Evolutionary conservation across 495 filamentous ascomycete species (phyloP).

Genomic region (Apiosordaria backusii): DNA sequence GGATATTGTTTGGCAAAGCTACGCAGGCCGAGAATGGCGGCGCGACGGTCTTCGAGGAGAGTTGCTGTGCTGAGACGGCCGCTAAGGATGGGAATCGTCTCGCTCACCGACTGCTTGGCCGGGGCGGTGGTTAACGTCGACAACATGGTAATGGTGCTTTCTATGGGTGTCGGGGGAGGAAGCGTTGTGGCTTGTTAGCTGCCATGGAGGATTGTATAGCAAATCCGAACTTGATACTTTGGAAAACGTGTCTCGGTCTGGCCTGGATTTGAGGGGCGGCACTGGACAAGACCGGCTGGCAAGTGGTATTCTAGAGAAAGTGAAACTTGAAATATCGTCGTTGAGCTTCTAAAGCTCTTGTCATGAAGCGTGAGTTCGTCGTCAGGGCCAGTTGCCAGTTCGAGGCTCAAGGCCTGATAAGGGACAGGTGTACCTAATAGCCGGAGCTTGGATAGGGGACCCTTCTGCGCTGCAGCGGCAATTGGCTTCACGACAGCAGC

Average conservation of each 20-base stretch:
- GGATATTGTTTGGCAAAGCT: conserved; percentile 96
- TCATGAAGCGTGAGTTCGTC: too few relatives aligned
- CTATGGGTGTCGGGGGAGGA: conserved; percentile 1
- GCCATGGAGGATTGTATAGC: conserved; percentile 21
- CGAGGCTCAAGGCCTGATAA: background rate
- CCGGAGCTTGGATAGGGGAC: background rate
- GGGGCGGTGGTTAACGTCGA: conserved; percentile 80
- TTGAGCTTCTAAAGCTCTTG: background rate
- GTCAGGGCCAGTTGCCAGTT: background rate
- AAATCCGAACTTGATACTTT: background rate
- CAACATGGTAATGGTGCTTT: conserved; percentile 61
- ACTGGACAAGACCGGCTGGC: background rate
- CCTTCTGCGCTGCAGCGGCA: background rate
- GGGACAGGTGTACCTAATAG: conserved; percentile 10
- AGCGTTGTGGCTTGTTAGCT: conserved; percentile 9
- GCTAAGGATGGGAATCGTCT: conserved; percentile 86
- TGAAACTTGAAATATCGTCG: background rate
- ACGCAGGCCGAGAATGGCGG: conserved; percentile 85
- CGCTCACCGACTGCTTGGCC: conserved; percentile 91
- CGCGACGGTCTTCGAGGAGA: conserved; percentile 87
- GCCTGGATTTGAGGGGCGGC: background rate
- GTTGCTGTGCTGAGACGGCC: conserved; percentile 82
- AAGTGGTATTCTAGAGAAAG: background rate
- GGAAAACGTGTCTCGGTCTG: conserved; percentile 3
- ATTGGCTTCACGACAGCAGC: background rate